Conservation (phyloP, 1,284 basidiomycete genomes). For the Ceratobasidium sp. region DNA sequence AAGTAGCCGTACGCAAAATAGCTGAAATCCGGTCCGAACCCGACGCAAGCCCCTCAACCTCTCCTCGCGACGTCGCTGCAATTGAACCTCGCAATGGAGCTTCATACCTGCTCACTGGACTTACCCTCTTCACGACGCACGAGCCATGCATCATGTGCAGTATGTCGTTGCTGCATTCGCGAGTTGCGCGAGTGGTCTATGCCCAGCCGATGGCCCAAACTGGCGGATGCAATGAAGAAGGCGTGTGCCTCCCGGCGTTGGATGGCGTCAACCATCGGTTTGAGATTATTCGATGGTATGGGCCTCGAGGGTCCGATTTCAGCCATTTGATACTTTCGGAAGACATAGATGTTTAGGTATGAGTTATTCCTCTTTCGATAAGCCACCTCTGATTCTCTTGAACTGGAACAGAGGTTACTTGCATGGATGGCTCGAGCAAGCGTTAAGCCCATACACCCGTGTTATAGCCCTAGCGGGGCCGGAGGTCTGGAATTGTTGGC, state of each 20-base stretch:
- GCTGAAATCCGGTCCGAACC: conserved; percentile 10
- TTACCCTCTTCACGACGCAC: conserved; percentile 87
- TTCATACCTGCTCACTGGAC: conserved; percentile 81
- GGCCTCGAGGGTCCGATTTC: neutral
- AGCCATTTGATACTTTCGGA: neutral
- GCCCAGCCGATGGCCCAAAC: conserved; percentile 74
- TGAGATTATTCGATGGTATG: conserved; percentile 69
- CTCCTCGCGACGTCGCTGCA: neutral
- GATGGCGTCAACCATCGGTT: conserved; percentile 87
- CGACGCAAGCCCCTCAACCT: neutral
- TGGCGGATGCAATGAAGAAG: conserved; percentile 77
- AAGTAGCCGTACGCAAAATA: conserved; percentile 27
- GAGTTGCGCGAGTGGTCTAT: conserved; percentile 86
- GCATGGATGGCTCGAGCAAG: no score
- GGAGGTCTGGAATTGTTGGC: no score
- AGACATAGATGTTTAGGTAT: conserved; percentile 8
- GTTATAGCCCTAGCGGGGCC: no score
- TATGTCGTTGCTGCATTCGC: conserved; percentile 92
- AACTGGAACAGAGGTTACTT: no score
- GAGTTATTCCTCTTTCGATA: no score
- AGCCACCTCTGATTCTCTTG: no score
- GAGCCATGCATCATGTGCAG: conserved; percentile 96
- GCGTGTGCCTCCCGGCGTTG: conserved; percentile 73
- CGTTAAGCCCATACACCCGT: no score
- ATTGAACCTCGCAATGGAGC: conserved; percentile 5